phyloP scores from a whole-genome alignment of 371 early-diverging fungal species.

The Apophysomyces variabilis region DNA sequence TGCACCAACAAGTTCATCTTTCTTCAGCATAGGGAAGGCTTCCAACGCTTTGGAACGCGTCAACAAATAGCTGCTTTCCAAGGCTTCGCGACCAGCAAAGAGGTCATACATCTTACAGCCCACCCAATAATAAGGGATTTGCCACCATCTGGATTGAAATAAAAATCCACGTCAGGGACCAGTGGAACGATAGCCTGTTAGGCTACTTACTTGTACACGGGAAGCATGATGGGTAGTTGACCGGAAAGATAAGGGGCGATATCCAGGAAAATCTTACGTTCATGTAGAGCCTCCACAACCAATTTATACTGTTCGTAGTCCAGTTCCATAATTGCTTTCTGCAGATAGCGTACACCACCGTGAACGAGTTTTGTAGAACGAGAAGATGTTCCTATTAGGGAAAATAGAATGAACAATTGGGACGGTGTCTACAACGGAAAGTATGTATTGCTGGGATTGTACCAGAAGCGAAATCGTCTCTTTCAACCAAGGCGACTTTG shows the following conservation, averaged over 20 bases:
- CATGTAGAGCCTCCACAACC: conserved; percentile 96
- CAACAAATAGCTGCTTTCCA: conserved; percentile 90
- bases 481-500: conserved; percentile 96
- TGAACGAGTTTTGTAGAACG: conserved; percentile 99
- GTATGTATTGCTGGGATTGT: not conserved
- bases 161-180: conserved; percentile 1
- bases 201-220: conserved; percentile 80
- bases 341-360: conserved; percentile 99
- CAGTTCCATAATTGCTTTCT: conserved; percentile 96
- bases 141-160: conserved; percentile 76
- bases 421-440: not conserved
- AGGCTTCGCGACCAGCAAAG: conserved; percentile 90
- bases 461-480: conserved; percentile 96
- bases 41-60: conserved; percentile 86
- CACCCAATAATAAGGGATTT: conserved; percentile 97
- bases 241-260: conserved; percentile 96
- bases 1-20: conserved; percentile 90
- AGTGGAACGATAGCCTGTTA: not conserved
- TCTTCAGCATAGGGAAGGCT: conserved; percentile 95
- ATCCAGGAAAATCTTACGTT: conserved; percentile 93
- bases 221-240: conserved; percentile 96
- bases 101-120: conserved; percentile 97
- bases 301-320: conserved; percentile 98
- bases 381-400: conserved; percentile 84
- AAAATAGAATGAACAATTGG: not conserved